Conservation (phyloP, 768 basidiomycete species). For the Tulasnella sp. region DNA sequence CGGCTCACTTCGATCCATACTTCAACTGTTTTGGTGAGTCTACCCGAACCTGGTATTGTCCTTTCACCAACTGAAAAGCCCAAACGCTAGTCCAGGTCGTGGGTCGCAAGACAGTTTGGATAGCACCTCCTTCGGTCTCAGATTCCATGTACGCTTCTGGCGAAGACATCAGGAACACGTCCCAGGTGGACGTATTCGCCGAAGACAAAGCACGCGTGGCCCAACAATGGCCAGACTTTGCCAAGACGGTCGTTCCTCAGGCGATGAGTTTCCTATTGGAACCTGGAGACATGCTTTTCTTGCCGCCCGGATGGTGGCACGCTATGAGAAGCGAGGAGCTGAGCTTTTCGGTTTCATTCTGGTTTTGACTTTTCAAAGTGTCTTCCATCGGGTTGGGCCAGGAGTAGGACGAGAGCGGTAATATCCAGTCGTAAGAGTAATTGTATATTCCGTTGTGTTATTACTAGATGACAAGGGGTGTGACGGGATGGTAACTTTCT, state of each 20-base stretch:
- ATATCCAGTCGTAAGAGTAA: neutral
- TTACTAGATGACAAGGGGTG: neutral
- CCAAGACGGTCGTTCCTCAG: constrained; percentile 48
- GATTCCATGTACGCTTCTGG: constrained; percentile 52
- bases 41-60: neutral
- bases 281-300: constrained; percentile 85
- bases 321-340: constrained; percentile 80
- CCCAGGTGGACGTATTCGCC: constrained; percentile 77
- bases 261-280: constrained; percentile 68
- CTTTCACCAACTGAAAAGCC: constrained; percentile 25
- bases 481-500: neutral
- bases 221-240: constrained; percentile 31
- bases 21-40: constrained; percentile 83
- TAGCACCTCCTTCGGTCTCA: constrained; percentile 66
- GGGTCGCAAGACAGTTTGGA: constrained; percentile 88
- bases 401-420: neutral
- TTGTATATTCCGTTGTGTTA: constrained; percentile 9
- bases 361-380: constrained; percentile 66
- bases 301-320: constrained; percentile 96
- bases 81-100: constrained; percentile 73
- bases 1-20: constrained; percentile 95
- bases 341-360: constrained; percentile 89
- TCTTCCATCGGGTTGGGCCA: neutral
- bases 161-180: constrained; percentile 63
- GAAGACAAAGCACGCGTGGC: constrained; percentile 39